These are phyloP conservation scores for Physcomitrium patens DNA, from an alignment of 225 moss, liverwort and hornwort genomes.

Conservation along the genomic window DNA sequence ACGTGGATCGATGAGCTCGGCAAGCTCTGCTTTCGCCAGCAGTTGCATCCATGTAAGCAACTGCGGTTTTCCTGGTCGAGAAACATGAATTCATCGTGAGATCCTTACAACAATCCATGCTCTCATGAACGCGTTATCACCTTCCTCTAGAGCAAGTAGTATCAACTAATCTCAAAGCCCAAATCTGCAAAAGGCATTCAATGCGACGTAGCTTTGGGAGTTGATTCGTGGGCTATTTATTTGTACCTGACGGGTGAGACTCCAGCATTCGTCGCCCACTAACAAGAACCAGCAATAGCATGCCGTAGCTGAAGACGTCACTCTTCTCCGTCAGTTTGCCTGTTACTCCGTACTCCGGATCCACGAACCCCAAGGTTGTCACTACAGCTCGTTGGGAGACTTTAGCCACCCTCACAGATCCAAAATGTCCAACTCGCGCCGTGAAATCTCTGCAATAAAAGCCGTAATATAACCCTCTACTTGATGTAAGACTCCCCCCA, in stretches of 20 bases:
- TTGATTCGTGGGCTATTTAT: no score
- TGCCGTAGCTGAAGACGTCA: conserved; percentile 68
- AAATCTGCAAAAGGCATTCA: no score
- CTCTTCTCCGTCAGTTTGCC: conserved; percentile 60
- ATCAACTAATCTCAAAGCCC: no score
- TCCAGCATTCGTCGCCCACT: conserved; percentile 58
- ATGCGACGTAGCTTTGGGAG: no score
- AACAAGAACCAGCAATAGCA: conserved; percentile 63
- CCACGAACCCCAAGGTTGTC: conserved; percentile 56
- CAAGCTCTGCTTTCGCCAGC: conserved; percentile 57
- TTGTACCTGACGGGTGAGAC: conserved; percentile 33
- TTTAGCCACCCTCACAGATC: conserved; percentile 49
- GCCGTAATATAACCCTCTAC: neutral
- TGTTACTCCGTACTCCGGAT: conserved; percentile 56
- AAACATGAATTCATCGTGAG: neutral
- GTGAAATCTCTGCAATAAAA: conserved; percentile 27
- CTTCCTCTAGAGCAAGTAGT: no score
- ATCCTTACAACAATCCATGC: no score
- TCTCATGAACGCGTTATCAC: no score
- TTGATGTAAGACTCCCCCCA: no score
- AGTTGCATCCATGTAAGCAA: conserved; percentile 64
- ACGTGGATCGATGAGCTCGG: conserved; percentile 65
- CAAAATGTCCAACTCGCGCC: conserved; percentile 63
- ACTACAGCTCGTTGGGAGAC: conserved; percentile 46
- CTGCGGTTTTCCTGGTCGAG: conserved; percentile 38